These are phyloP conservation scores for Begonia masoniana DNA, from an alignment of 306 rosid species.

Conservation along the genomic window DNA sequence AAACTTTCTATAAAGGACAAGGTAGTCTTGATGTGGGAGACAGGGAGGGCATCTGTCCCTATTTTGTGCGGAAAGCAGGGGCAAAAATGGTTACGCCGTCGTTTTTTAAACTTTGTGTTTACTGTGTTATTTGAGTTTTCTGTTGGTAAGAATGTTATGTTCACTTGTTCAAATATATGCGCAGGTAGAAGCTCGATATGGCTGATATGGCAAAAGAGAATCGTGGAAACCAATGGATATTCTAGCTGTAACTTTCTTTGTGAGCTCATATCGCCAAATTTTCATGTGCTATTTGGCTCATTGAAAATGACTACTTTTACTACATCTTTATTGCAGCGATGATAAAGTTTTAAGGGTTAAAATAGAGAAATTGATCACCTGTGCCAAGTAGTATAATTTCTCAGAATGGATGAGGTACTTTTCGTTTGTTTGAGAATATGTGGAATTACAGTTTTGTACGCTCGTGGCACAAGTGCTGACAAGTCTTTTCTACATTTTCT, in stretches of 20 bases:
- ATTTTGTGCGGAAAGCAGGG: conserved; percentile 93
- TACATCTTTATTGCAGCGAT: conserved; percentile 35
- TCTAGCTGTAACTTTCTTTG: conserved; percentile 49
- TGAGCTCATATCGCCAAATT: not conserved
- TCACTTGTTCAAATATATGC: conserved; percentile 5
- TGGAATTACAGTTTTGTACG: conserved; percentile 76
- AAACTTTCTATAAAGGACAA: conserved; percentile 69
- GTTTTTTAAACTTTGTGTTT: conserved; percentile 4
- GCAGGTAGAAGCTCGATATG: conserved; percentile 98
- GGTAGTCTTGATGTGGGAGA: conserved; percentile 94
- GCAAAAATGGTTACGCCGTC: conserved; percentile 87
- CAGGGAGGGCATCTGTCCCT: conserved; percentile 92
- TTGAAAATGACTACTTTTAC: conserved; percentile 7
- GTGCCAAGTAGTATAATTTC: conserved; percentile 74
- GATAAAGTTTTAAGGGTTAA: conserved; percentile 90
- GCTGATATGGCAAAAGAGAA: conserved; percentile 95
- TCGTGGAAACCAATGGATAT: conserved; percentile 72
- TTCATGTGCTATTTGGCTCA: not conserved
- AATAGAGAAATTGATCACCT: conserved; percentile 90
- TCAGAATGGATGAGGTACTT: conserved; percentile 99
- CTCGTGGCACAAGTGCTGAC: conserved; percentile 99
- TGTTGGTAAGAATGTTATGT: conserved; percentile 2
- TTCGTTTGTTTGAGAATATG: conserved; percentile 93
- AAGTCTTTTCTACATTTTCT: conserved; percentile 14
- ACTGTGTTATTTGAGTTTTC: not conserved